Evolutionary conservation across 305 asterid species (phyloP).

Genomic region (Fraxinus nigra): DNA sequence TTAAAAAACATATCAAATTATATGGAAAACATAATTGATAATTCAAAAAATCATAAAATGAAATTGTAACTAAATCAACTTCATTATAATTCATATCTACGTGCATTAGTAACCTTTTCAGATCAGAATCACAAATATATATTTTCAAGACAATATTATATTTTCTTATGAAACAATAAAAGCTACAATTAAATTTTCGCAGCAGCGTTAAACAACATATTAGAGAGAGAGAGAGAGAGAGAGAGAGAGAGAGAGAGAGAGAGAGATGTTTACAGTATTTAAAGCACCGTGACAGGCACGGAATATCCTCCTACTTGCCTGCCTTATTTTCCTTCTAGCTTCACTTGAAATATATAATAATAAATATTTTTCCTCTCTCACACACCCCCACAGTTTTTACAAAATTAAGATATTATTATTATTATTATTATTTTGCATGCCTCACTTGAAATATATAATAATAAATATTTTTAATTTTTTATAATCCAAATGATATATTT

Average conservation of each 20-base stretch:
- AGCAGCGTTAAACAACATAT: no score
- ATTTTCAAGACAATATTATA: not conserved
- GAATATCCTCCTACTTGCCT: not conserved
- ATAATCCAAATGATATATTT: no score
- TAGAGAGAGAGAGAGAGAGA: no score
- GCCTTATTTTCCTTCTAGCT: no score
- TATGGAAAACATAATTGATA: not conserved
- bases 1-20: not conserved
- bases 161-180: not conserved
- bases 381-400: no score
- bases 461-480: no score
- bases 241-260: no score
- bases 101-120: not conserved
- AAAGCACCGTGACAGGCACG: slow-evolving; percentile 11
- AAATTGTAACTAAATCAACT: not conserved
- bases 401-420: no score
- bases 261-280: not conserved
- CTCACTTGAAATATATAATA: no score
- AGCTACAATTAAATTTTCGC: not conserved
- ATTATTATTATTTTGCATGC: no score
- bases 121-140: not conserved
- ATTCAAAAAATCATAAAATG: not conserved
- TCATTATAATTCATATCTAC: not conserved
- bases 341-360: no score
- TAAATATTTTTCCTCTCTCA: no score